Base-by-base conservation (phyloP, 345 rosid species). In the Populus euphratica region DNA sequence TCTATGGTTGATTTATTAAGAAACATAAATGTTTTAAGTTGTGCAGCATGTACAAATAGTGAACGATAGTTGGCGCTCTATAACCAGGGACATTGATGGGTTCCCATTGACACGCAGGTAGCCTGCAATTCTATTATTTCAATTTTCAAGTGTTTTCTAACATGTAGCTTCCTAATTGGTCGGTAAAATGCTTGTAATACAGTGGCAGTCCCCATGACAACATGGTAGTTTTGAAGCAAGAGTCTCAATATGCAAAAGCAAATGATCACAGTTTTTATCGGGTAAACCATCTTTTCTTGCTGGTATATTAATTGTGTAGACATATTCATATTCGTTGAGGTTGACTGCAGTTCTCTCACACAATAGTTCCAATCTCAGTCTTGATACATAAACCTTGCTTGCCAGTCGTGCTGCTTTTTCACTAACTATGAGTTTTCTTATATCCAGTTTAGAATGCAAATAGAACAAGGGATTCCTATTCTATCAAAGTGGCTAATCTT, bases 141-240 rank as follows among this genome's bases (percentile, higher is more conserved):
- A 76, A 63, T 82, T 43, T 66, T 69, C 74, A 35, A 54, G 67
- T 69, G 78, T 38, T 65, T 52, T 69, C 25, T 68, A 67, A 25
- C 49, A 67, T 80, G 78, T 77, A 82, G 76, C 80, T 83, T 61
- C 72, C 77, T 81, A 73, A 85, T 63, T 62, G 75, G 7, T 11
- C 33, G 71, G 63, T 43, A 72, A 68, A 66, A 82, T 83, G 63
- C 79, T 80, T 81, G 80, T 69, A 69, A 75, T 90, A 86, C 92
- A 95, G 97, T 76, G 98, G 99, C 69, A 87, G 73, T 82, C 69
- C 90, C 69, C 88, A 86, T 75, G 99, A 95, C 82, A 90, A 87
- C 79, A 95, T 93, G 98, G 93, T 95, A 64, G 92, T 95, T 78
- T 77, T 95, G 79, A 93, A 92, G 93, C 99, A 95, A 87, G 99